These are phyloP conservation scores for Paraphaeosphaeria sporulosa DNA, from an alignment of 2,329 filamentous ascomycete species.

Conservation along the genomic window DNA sequence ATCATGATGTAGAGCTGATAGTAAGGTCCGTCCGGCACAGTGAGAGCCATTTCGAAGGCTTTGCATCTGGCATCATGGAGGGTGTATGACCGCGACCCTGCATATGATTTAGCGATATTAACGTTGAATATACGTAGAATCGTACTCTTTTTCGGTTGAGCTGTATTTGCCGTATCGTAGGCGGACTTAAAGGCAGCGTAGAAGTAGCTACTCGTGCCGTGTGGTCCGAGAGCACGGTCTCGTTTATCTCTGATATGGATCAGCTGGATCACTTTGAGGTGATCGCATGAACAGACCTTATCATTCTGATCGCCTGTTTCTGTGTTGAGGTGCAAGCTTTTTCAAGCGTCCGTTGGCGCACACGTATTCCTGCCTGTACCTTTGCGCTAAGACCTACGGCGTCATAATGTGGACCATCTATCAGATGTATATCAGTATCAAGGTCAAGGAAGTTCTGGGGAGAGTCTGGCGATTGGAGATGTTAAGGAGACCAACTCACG, in stretches of 20 bases:
- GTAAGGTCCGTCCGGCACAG: not conserved
- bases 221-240: not conserved
- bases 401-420: constrained; percentile 3
- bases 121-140: not conserved
- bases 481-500: not conserved
- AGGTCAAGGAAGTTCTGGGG: not conserved
- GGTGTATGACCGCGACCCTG: not conserved
- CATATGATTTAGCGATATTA: not conserved
- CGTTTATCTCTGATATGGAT: not conserved
- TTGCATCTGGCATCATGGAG: not conserved
- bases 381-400: not conserved
- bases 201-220: not conserved
- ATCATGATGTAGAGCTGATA: not conserved
- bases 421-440: too few relatives aligned
- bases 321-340: not conserved
- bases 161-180: not conserved
- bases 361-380: not conserved
- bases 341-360: not conserved
- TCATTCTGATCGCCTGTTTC: not conserved
- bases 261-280: not conserved
- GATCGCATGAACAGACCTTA: not conserved
- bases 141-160: not conserved
- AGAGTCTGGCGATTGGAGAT: not conserved
- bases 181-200: not conserved
- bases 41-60: not conserved